phyloP scores from a whole-genome alignment of 2,329 filamentous ascomycete genomes.

The Beauveria medogensis region DNA sequence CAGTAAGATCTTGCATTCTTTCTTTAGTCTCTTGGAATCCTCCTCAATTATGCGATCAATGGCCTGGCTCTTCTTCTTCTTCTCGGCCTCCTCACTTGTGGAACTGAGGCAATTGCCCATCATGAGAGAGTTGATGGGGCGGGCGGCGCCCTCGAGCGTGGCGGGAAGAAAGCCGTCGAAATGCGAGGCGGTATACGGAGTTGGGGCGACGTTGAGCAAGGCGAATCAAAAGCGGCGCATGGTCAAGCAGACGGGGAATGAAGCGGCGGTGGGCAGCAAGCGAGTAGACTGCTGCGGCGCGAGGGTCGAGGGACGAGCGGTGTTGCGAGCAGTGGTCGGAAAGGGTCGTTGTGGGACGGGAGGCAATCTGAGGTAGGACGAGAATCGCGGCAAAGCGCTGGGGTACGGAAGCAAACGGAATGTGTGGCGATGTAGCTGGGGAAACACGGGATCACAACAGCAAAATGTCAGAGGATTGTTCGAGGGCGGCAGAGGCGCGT shows the following conservation, averaged over 20 bases:
- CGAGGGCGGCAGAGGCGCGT: neutral
- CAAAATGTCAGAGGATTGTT: neutral
- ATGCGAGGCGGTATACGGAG: neutral
- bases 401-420: constrained; percentile 1
- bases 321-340: neutral
- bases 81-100: constrained; percentile 76
- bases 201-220: neutral
- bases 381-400: neutral
- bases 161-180: neutral
- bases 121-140: constrained; percentile 23
- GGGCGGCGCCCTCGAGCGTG: neutral
- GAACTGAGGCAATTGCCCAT: constrained; percentile 96
- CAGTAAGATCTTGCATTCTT: constrained; percentile 98
- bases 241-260: neutral
- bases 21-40: constrained; percentile 81
- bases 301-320: neutral
- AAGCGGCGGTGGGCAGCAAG: neutral
- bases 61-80: constrained; percentile 92
- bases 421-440: constrained; percentile 3
- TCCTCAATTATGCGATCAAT: constrained; percentile 93
- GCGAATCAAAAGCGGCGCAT: constrained; percentile 5
- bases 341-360: constrained; percentile 2
- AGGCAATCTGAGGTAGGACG: neutral
- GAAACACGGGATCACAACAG: constrained; percentile 1
- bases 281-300: neutral